Evolutionary conservation across 2,329 filamentous ascomycete species (phyloP).

Genomic region (Diaporthe humulicola): DNA sequence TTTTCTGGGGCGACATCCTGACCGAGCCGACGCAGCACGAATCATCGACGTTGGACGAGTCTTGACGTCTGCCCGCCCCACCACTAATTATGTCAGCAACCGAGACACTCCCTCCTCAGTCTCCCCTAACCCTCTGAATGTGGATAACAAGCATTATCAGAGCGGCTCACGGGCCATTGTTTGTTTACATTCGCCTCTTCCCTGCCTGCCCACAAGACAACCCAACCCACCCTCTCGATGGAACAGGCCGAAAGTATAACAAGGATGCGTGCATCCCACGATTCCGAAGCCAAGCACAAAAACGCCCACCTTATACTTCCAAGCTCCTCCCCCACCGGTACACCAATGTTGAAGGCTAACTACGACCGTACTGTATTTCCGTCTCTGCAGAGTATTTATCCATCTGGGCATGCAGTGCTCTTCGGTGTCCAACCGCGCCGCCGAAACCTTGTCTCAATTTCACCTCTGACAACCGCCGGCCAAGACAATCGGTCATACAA

Average conservation of each 20-base stretch:
- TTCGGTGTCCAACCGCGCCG: background rate
- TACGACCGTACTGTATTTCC: background rate
- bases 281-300: background rate
- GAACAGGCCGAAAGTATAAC: background rate
- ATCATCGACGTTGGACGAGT: background rate
- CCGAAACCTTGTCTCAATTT: background rate
- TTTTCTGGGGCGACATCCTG: background rate
- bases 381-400: background rate
- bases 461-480: no score
- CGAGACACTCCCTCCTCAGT: background rate
- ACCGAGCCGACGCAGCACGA: background rate
- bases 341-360: background rate
- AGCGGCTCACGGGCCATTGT: background rate
- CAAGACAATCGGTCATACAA: background rate
- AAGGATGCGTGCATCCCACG: background rate
- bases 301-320: background rate
- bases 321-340: background rate
- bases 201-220: background rate
- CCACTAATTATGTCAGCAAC: background rate
- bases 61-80: conserved; percentile 24
- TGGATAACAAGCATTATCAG: background rate
- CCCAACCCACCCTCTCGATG: background rate
- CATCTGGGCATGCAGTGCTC: no score
- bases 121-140: background rate
- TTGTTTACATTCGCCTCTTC: background rate